Percentiles rank a stretch among this genome's conserved stretches.
These are phyloP conservation scores for Cynanchum wilfordii DNA, from an alignment of 257 asterid species.

Conservation along the genomic window DNA sequence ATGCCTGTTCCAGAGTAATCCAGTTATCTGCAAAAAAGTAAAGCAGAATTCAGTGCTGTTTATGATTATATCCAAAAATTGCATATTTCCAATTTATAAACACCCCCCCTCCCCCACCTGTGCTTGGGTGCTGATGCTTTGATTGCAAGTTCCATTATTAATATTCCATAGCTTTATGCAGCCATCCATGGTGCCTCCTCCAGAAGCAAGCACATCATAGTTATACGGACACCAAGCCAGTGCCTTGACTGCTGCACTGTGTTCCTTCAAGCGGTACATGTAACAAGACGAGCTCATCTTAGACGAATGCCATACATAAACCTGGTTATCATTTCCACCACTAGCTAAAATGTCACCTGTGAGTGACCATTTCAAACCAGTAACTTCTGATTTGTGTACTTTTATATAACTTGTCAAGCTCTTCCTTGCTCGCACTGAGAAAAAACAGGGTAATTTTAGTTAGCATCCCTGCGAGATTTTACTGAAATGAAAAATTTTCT, in stretches of 20 bases:
- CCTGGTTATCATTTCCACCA: slow-evolving; percentile 60
- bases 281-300: slow-evolving; percentile 47
- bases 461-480: background rate
- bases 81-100: background rate
- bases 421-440: slow-evolving; percentile 54
- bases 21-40: slow-evolving; percentile 40
- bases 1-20: slow-evolving; percentile 69
- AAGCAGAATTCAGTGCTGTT: background rate
- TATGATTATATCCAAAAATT: background rate
- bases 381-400: slow-evolving; percentile 47
- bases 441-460: background rate
- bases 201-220: slow-evolving; percentile 60
- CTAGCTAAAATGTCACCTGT: slow-evolving; percentile 56
- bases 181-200: slow-evolving; percentile 65
- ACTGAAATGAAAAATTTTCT: background rate
- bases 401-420: slow-evolving; percentile 29
- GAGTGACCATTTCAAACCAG: slow-evolving; percentile 72
- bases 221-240: slow-evolving; percentile 82
- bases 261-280: slow-evolving; percentile 37
- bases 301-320: slow-evolving; percentile 60
- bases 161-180: slow-evolving; percentile 62
- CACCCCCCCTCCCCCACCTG: slow-evolving; percentile 44
- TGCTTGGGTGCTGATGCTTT: slow-evolving; percentile 44
- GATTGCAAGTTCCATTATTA: slow-evolving; percentile 52
- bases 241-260: slow-evolving; percentile 74